Percentiles rank a stretch among this genome's conserved stretches.
These are phyloP conservation scores for Arthrocladium fulminans DNA, from an alignment of 2,329 filamentous ascomycete genomes.

Conservation along the genomic window DNA sequence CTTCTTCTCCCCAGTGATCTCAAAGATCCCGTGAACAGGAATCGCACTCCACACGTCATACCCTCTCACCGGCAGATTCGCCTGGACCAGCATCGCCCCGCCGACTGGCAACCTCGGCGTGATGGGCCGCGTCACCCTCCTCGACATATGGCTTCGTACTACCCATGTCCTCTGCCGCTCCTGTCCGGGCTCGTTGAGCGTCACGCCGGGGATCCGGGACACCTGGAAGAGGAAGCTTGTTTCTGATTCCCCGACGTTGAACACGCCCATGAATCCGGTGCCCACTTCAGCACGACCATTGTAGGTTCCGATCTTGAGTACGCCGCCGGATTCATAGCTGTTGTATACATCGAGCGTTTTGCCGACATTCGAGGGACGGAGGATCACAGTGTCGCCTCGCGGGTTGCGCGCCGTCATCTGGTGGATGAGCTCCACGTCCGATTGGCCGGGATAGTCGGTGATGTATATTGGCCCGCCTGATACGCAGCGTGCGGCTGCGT, in stretches of 20 bases:
- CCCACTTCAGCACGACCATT: slow-evolving; percentile 60
- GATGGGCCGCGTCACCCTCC: slow-evolving; percentile 50
- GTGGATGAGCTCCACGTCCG: slow-evolving; percentile 64
- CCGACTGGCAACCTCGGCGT: slow-evolving; percentile 30
- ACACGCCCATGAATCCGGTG: slow-evolving; percentile 69
- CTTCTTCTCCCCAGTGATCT: slow-evolving; percentile 24
- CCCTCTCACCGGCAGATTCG: slow-evolving; percentile 55
- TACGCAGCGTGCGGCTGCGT: slow-evolving; percentile 81
- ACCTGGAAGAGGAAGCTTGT: slow-evolving; percentile 63
- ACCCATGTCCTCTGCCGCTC: slow-evolving; percentile 50
- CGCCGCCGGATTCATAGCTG: slow-evolving; percentile 60
- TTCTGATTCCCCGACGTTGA: slow-evolving; percentile 62
- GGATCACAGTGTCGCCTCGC: slow-evolving; percentile 65
- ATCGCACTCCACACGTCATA: slow-evolving; percentile 78
- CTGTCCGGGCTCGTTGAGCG: slow-evolving; percentile 23
- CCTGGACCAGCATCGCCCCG: slow-evolving; percentile 44
- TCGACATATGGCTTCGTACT: slow-evolving; percentile 61
- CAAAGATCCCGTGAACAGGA: slow-evolving; percentile 47
- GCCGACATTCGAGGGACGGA: slow-evolving; percentile 67
- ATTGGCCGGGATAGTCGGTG: slow-evolving; percentile 76
- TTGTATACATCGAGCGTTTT: slow-evolving; percentile 66
- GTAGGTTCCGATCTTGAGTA: slow-evolving; percentile 73
- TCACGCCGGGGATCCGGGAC: slow-evolving; percentile 62
- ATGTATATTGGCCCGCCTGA: slow-evolving; percentile 91
- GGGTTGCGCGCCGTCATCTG: slow-evolving; percentile 73